A percentile compares a stretch with the other conserved stretches of the same genome.
phyloP scores from a whole-genome alignment of 2,329 filamentous ascomycete genomes.

The Pseudogymnoascus sp. region DNA sequence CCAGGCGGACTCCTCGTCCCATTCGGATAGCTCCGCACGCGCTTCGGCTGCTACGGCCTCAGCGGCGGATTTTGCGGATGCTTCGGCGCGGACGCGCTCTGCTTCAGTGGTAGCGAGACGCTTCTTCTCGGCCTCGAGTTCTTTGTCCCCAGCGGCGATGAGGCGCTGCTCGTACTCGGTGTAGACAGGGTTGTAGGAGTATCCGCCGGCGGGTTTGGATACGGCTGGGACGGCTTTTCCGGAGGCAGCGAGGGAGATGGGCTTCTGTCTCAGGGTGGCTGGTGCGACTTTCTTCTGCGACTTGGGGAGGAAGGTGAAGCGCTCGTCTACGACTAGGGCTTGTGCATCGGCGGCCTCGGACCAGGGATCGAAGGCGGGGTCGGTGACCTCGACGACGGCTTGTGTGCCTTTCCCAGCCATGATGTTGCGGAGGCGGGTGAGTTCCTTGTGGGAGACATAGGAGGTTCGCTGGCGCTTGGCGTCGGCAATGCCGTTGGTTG shows the following conservation, averaged over 20 bases:
- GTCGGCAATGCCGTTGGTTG: slow-evolving; percentile 62
- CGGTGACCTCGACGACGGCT: slow-evolving; percentile 40
- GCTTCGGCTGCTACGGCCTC: slow-evolving; percentile 66
- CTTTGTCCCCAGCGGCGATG: slow-evolving; percentile 65
- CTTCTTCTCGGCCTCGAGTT: slow-evolving; percentile 68
- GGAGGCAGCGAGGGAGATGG: slow-evolving; percentile 72
- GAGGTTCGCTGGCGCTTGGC: slow-evolving; percentile 68
- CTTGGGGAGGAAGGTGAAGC: slow-evolving; percentile 59
- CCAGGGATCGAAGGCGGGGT: slow-evolving; percentile 76
- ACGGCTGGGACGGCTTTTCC: slow-evolving; percentile 76
- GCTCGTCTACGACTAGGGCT: slow-evolving; percentile 38
- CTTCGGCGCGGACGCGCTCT: slow-evolving; percentile 58
- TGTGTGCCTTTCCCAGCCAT: slow-evolving; percentile 55
- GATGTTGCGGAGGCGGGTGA: slow-evolving; percentile 66
- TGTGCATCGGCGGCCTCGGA: slow-evolving; percentile 39
- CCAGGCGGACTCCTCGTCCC: slow-evolving; percentile 87
- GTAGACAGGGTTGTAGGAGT: slow-evolving; percentile 88
- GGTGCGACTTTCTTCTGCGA: slow-evolving; percentile 61
- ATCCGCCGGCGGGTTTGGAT: slow-evolving; percentile 67
- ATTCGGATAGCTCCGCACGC: slow-evolving; percentile 56
- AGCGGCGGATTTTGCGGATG: slow-evolving; percentile 59
- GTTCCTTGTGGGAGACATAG: slow-evolving; percentile 79
- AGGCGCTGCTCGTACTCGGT: slow-evolving; percentile 76
- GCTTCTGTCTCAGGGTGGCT: slow-evolving; percentile 63
- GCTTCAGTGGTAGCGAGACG: slow-evolving; percentile 58